phyloP scores from a whole-genome alignment of 1,284 basidiomycete genomes.

The Trichosporon sp. region DNA sequence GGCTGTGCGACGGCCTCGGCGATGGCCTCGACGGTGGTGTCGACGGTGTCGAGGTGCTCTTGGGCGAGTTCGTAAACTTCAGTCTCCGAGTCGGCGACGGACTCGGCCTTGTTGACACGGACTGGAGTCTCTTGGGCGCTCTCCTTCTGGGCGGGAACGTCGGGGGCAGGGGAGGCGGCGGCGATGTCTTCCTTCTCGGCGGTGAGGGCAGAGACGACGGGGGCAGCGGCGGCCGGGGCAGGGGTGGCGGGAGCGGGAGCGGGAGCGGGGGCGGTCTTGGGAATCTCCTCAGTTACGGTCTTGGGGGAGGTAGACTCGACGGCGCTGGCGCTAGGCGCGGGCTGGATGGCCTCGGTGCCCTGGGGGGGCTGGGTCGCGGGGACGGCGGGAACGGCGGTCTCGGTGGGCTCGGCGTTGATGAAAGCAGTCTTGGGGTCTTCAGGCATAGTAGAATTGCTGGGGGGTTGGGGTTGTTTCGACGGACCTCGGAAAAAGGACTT shows the following conservation, averaged over 20 bases:
- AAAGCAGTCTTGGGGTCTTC: conserved; percentile 14
- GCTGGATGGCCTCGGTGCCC: background rate
- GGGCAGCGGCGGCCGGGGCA: background rate
- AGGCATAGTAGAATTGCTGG: conserved; percentile 16
- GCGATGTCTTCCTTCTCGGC: background rate
- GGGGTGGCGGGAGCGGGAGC: conserved; percentile 16
- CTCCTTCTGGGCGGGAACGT: conserved; percentile 3
- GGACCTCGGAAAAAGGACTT: conserved; percentile 19
- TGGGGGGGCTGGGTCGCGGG: conserved; percentile 3
- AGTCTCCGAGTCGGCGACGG: background rate
- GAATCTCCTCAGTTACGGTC: background rate
- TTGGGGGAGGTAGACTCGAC: background rate
- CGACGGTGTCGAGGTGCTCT: background rate
- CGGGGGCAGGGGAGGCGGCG: background rate
- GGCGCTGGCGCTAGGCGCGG: conserved; percentile 1
- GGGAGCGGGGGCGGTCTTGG: conserved; percentile 15
- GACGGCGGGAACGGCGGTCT: background rate
- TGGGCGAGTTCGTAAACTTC: conserved; percentile 18
- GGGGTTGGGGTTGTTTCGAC: conserved; percentile 9
- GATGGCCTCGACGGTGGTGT: background rate
- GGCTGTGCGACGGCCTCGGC: conserved; percentile 3
- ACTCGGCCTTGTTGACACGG: background rate
- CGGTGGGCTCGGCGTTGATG: background rate
- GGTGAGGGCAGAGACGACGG: background rate
- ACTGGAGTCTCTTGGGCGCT: background rate